Percentiles rank a stretch among this genome's conserved stretches.
Conservation (phyloP, 1,139 yeast species). For the Candida pseudoviswanathii region DNA sequence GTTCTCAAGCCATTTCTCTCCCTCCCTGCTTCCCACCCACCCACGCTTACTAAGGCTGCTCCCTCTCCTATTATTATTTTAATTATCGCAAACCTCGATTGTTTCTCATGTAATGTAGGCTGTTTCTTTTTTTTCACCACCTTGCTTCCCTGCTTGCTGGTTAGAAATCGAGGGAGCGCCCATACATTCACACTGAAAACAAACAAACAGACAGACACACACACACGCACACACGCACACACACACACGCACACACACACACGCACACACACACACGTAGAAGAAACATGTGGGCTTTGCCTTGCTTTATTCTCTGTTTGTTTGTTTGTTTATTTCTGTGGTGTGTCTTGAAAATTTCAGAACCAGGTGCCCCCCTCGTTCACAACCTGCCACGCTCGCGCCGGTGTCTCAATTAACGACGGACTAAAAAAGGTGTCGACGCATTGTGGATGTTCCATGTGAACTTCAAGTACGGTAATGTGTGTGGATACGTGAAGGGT, state of each 20-base stretch:
- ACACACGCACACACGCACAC: no score
- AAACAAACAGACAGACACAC: neutral
- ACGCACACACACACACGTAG: neutral
- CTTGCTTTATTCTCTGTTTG: neutral
- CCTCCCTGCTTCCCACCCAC: no score
- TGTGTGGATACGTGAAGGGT: neutral
- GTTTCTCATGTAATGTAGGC: neutral
- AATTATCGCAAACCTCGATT: no score
- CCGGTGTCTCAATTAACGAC: neutral
- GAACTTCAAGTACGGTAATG: no score
- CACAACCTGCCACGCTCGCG: neutral
- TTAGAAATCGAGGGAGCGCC: neutral
- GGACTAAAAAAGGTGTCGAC: neutral
- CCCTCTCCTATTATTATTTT: no score
- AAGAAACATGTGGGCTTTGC: neutral
- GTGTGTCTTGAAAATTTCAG: neutral
- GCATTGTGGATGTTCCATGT: neutral
- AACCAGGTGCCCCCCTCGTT: neutral
- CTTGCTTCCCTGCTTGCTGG: neutral
- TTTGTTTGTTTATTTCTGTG: neutral
- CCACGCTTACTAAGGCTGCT: no score
- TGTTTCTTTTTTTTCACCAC: neutral
- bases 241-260: no score
- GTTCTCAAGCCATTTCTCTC: neutral
- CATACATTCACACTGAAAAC: neutral